Evolutionary conservation across 371 early-diverging fungal genomes (phyloP).

Genomic region (Cokeromyces recurvatus): DNA sequence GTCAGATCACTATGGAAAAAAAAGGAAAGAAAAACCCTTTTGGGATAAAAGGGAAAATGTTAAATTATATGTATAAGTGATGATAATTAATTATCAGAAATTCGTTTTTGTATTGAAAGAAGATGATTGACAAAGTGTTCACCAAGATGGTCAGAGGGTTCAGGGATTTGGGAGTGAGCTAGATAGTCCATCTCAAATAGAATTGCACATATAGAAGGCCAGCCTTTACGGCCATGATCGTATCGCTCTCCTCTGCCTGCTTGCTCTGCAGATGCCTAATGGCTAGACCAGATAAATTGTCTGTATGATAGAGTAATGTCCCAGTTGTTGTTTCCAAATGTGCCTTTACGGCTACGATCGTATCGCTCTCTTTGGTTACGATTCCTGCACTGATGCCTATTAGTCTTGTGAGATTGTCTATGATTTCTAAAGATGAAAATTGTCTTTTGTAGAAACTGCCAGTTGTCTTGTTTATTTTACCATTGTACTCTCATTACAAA

Average conservation of each 20-base stretch:
- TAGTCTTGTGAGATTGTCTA: conserved; percentile 16
- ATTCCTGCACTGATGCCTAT: conserved; percentile 14
- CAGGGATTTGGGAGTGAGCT: too few species aligned
- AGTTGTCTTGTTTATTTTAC: conserved; percentile 16
- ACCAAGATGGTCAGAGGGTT: too few species aligned
- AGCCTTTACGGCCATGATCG: conserved; percentile 14
- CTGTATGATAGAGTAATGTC: conserved; percentile 15
- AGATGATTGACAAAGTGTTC: too few species aligned
- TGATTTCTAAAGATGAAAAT: conserved; percentile 18
- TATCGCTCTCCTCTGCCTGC: conserved; percentile 15
- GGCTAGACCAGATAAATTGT: conserved; percentile 14
- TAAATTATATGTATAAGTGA: too few species aligned
- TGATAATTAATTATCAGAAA: too few species aligned
- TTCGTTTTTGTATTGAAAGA: too few species aligned
- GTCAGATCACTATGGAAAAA: too few species aligned
- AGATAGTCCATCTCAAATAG: too few species aligned
- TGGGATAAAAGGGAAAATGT: too few species aligned
- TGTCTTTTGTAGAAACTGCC: conserved; percentile 19
- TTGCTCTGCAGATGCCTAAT: conserved; percentile 13
- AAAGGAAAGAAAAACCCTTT: too few species aligned
- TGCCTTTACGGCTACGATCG: conserved; percentile 15
- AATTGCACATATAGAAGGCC: too few species aligned
- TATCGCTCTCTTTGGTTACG: conserved; percentile 14
- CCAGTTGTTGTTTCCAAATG: conserved; percentile 13
- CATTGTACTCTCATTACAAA: conserved; percentile 17